Evolutionary conservation across 2,329 filamentous ascomycete genomes (phyloP).

Genomic region (Ceratocystis destructans): DNA sequence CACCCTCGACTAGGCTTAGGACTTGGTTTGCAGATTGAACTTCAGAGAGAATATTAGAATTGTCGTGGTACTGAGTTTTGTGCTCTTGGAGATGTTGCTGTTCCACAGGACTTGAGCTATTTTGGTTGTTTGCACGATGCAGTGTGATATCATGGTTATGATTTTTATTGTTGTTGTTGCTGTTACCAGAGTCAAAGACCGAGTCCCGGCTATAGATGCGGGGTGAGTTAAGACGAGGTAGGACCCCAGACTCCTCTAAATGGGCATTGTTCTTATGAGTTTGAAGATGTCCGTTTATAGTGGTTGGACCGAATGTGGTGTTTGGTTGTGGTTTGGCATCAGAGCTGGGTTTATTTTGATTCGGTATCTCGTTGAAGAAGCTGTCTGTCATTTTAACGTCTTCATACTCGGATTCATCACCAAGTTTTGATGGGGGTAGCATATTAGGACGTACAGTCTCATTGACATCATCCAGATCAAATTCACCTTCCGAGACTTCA

Average conservation of each 20-base stretch:
- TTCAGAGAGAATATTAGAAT: conserved; percentile 10
- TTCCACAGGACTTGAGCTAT: background rate
- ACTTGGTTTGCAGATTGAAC: conserved; percentile 35
- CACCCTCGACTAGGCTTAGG: conserved; percentile 39
- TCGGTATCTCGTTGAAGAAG: conserved; percentile 13
- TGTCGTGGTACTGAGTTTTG: background rate
- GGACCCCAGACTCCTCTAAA: conserved; percentile 13
- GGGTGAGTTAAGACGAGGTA: background rate
- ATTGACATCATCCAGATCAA: conserved; percentile 18
- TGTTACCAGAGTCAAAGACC: conserved; percentile 24
- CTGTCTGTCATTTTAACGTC: conserved; percentile 18
- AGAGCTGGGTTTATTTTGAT: background rate
- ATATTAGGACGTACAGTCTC: conserved; percentile 10
- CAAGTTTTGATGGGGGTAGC: background rate
- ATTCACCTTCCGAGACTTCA: conserved; percentile 46
- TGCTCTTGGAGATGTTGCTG: conserved; percentile 17
- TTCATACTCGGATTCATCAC: conserved; percentile 8
- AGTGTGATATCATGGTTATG: conserved; percentile 23
- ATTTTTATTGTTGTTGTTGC: conserved; percentile 20
- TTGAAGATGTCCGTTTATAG: background rate
- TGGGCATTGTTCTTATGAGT: background rate
- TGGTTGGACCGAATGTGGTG: background rate
- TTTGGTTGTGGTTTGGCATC: background rate
- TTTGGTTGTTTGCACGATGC: conserved; percentile 15
- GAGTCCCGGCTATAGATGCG: conserved; percentile 34